Percentiles rank a stretch among this genome's conserved stretches.
Evolutionary conservation across 176 grass and related monocot genomes (phyloP).

Genomic region (Pharus latifolius): DNA sequence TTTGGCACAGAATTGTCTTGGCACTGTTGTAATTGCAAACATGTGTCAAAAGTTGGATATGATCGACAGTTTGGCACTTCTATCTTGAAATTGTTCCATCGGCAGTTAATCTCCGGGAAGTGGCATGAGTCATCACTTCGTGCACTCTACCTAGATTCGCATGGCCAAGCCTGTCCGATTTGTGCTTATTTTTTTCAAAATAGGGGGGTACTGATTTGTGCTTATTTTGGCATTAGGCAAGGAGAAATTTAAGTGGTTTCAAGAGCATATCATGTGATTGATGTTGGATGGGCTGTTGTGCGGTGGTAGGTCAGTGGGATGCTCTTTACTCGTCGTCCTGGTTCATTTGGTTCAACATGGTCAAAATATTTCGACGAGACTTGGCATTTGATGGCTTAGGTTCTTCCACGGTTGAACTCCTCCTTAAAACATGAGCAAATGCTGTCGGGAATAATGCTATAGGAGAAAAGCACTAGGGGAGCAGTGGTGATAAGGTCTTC

Average conservation of each 20-base stretch:
- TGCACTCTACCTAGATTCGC: background rate
- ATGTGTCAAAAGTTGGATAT: background rate
- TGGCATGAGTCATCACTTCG: background rate
- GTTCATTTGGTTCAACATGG: background rate
- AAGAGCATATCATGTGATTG: background rate
- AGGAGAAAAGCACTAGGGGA: background rate
- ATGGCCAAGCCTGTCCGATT: background rate
- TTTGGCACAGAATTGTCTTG: background rate
- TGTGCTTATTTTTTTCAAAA: no score
- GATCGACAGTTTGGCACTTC: background rate
- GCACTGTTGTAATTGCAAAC: background rate
- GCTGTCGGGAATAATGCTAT: slow-evolving; percentile 15
- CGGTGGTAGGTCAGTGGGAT: background rate
- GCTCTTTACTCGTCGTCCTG: no score
- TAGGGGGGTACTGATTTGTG: background rate
- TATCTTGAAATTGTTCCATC: background rate
- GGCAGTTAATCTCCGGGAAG: background rate
- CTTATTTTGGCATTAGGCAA: background rate
- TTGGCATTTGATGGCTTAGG: slow-evolving; percentile 13
- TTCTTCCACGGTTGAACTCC: no score
- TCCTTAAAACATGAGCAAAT: background rate
- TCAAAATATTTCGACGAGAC: background rate
- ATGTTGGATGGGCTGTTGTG: slow-evolving; percentile 1
- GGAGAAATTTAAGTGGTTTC: background rate
- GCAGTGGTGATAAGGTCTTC: background rate